Conservation (phyloP, 305 asterid species). For the Salvia sclarea region DNA sequence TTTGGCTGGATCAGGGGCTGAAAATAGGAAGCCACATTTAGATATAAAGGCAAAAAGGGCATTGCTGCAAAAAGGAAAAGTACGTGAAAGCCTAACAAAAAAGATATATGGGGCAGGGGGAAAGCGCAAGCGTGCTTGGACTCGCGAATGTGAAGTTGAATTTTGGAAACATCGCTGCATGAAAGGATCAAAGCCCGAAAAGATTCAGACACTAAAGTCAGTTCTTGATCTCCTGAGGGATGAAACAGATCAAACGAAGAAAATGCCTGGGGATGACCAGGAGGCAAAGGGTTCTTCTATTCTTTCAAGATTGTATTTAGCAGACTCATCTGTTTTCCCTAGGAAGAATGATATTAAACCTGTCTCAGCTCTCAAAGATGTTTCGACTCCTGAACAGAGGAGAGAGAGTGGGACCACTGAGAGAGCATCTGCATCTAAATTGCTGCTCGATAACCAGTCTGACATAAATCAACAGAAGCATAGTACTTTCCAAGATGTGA, state of each 20-base stretch:
- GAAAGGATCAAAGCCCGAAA: constrained; percentile 71
- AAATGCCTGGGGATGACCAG: constrained; percentile 48
- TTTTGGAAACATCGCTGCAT: constrained; percentile 96
- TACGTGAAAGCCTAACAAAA: constrained; percentile 90
- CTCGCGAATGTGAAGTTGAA: constrained; percentile 95
- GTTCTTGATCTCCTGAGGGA: constrained; percentile 82
- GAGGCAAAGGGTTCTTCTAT: constrained; percentile 63
- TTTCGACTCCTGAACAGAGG: constrained; percentile 40
- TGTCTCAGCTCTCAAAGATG: constrained; percentile 43
- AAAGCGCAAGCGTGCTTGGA: constrained; percentile 84
- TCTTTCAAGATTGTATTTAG: constrained; percentile 90
- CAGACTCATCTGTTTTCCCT: constrained; percentile 85
- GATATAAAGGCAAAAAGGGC: constrained; percentile 79
- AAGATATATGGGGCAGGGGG: constrained; percentile 92
- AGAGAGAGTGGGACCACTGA: constrained; percentile 39
- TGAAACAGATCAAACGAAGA: constrained; percentile 44
- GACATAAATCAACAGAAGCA: constrained; percentile 39
- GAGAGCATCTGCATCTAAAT: constrained; percentile 35
- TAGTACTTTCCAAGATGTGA: constrained; percentile 28
- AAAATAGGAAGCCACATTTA: constrained; percentile 57
- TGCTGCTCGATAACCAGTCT: constrained; percentile 34
- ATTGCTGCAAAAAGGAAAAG: constrained; percentile 86
- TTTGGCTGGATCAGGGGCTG: constrained; percentile 72
- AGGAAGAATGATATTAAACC: constrained; percentile 81
- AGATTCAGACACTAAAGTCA: constrained; percentile 74